Conservation (phyloP, 2,329 filamentous ascomycete genomes). For the Aurifilum marmelostoma region DNA sequence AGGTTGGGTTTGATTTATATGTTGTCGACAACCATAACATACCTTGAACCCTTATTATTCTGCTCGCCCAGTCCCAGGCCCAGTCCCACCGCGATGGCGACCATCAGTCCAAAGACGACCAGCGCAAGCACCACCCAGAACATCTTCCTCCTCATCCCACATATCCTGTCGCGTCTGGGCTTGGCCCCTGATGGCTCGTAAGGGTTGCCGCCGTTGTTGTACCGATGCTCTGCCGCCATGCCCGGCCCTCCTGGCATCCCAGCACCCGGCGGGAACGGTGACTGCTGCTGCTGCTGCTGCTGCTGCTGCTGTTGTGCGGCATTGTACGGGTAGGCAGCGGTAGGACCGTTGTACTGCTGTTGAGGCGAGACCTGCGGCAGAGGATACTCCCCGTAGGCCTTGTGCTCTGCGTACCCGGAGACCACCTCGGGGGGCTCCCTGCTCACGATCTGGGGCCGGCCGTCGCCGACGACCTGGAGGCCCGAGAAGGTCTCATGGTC, state of each 20-base stretch:
- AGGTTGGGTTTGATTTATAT: too few species aligned
- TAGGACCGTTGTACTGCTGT: background rate
- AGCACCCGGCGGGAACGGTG: background rate
- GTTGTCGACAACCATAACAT: background rate
- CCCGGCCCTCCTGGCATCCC: background rate
- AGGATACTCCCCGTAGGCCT: conserved; percentile 12
- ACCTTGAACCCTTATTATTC: conserved; percentile 9
- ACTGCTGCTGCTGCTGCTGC: background rate
- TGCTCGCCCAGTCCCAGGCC: conserved; percentile 38
- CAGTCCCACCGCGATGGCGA: conserved; percentile 38
- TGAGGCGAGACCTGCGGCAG: conserved; percentile 1
- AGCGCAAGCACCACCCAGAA: conserved; percentile 39
- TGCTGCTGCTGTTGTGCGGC: background rate
- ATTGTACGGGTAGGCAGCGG: background rate
- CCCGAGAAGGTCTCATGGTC: conserved; percentile 23
- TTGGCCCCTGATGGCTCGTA: conserved; percentile 18
- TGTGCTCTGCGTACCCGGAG: conserved; percentile 20
- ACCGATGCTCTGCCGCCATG: conserved; percentile 3
- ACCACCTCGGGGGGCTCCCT: conserved; percentile 28
- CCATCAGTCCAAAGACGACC: conserved; percentile 35
- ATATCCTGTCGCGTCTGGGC: conserved; percentile 31
- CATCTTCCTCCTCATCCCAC: conserved; percentile 35
- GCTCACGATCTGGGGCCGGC: conserved; percentile 13
- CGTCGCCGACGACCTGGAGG: conserved; percentile 27
- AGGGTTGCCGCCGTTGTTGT: conserved; percentile 21